Base-by-base conservation (phyloP, 495 filamentous ascomycete species). In the Parathielavia hyrcaniae region DNA sequence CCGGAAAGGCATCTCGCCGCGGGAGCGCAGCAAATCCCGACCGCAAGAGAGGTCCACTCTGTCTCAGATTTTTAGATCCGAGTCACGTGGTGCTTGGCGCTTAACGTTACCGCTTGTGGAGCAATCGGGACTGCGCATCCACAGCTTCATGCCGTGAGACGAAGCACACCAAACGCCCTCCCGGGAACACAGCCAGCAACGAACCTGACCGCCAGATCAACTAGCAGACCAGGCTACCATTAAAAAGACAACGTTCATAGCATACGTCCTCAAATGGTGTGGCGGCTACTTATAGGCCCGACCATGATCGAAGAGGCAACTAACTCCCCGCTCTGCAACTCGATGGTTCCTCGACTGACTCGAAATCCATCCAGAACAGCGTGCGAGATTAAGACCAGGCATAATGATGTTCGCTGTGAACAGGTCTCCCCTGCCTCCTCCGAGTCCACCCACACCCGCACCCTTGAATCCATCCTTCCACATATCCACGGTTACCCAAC, bases 61-160 rank as follows among this genome's bases (percentile, higher is more conserved):
- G 48, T 50, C 48, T 50, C 48, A 38, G 32, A 12, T 26, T 20
- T 26, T 20, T 26, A 23, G 20, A 46, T 14, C 22, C 14, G 35
- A 14, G 12, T 52, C 50, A 52, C 50, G 50, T 52, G 50, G 50
- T 35, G 50, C 50, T 40, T 52, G 50, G 50, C 50, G 50, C 17
- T 38, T 52, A 50, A 20, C 32, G 30, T 38, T 52, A 50, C 12
- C 32, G 30, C 22, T 17, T 45, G 13, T 40, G 38, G 46, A 32
- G 14, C 16, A 30, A 30, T 30, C 26, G 26, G 26, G 2, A 30
- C 26, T 17, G 1, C 26, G 9, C 14, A n/a, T n/a, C 13, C 5
- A 41, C 39, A 16, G 39, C 16, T n/a, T 41, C 39, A 16, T 41
- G 39, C 2, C 12, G 41, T 44, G 41, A 44, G 41, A 44, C 41